Percentiles rank a stretch among this genome's conserved stretches.
phyloP scores from a whole-genome alignment of 345 rosid species.

The Iberis pinnata region DNA sequence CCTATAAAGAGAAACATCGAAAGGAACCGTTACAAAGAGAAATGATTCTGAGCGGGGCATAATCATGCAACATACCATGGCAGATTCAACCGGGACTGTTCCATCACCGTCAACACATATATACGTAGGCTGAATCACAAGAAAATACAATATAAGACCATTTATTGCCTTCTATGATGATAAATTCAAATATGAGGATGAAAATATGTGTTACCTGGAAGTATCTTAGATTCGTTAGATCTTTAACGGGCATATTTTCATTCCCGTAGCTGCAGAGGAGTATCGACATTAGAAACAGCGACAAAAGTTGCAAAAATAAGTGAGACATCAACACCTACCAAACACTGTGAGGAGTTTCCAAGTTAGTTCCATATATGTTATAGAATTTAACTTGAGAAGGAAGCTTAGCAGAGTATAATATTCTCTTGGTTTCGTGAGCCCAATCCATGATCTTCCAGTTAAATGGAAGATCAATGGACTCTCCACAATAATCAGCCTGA shows the following conservation, averaged over 20 bases:
- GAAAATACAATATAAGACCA: background rate
- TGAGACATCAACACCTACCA: constrained; percentile 43
- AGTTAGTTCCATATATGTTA: constrained; percentile 76
- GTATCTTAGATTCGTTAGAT: constrained; percentile 47
- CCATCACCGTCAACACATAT: constrained; percentile 91
- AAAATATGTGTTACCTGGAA: constrained; percentile 46
- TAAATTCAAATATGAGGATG: background rate
- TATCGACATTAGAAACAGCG: background rate
- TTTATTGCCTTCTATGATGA: background rate
- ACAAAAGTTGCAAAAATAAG: background rate
- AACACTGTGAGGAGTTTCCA: constrained; percentile 85
- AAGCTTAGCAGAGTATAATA: constrained; percentile 57
- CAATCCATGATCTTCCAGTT: constrained; percentile 78
- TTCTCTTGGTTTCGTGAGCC: constrained; percentile 60
- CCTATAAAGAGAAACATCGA: constrained; percentile 37
- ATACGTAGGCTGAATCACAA: constrained; percentile 59
- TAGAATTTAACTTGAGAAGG: constrained; percentile 83
- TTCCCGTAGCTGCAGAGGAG: constrained; percentile 70
- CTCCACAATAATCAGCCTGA: constrained; percentile 65
- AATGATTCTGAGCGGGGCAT: too few relatives aligned
- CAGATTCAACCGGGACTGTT: constrained; percentile 86
- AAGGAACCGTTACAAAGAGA: background rate
- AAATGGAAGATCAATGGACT: constrained; percentile 62
- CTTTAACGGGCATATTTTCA: constrained; percentile 61
- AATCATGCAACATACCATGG: constrained; percentile 50